Conservation (phyloP, 2,329 filamentous ascomycete genomes). For the Biscogniauxia sp. region DNA sequence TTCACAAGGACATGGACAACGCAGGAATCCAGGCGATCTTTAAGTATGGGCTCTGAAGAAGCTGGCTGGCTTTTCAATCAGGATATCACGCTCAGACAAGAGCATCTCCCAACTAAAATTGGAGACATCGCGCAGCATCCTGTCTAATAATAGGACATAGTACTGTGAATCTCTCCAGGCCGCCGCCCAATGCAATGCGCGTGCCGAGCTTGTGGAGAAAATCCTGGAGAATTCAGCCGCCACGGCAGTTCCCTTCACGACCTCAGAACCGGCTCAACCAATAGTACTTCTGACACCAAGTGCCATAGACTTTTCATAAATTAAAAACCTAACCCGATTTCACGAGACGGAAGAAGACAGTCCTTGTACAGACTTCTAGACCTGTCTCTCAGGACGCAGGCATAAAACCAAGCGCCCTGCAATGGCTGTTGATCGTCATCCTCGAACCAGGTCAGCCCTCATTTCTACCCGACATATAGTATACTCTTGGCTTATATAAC, state of each 20-base stretch:
- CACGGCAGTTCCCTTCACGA: constrained; percentile 22
- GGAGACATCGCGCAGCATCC: neutral
- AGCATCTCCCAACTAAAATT: neutral
- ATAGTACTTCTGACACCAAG: constrained; percentile 22
- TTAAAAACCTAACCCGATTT: constrained; percentile 23
- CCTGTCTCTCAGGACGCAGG: neutral
- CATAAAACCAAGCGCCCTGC: constrained; percentile 3
- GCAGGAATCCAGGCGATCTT: too few relatives aligned
- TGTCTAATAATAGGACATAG: neutral
- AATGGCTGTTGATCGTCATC: constrained; percentile 14
- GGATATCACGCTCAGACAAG: neutral
- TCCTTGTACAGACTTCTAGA: constrained; percentile 12
- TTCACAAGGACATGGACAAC: too few relatives aligned
- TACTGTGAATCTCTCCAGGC: neutral
- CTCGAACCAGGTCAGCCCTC: constrained; percentile 9
- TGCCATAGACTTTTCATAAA: constrained; percentile 15
- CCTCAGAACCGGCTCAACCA: constrained; percentile 18
- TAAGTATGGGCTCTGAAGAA: too few relatives aligned
- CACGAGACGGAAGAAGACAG: constrained; percentile 15
- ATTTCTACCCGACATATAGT: neutral
- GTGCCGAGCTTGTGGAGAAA: constrained; percentile 19
- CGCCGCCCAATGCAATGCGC: constrained; percentile 9
- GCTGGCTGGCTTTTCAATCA: too few relatives aligned
- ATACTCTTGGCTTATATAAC: constrained; percentile 2
- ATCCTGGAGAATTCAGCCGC: constrained; percentile 28